Percentiles rank a stretch among this genome's conserved stretches.
phyloP scores from a whole-genome alignment of 169 alveolate species.

The Plasmodium knowlesi region DNA sequence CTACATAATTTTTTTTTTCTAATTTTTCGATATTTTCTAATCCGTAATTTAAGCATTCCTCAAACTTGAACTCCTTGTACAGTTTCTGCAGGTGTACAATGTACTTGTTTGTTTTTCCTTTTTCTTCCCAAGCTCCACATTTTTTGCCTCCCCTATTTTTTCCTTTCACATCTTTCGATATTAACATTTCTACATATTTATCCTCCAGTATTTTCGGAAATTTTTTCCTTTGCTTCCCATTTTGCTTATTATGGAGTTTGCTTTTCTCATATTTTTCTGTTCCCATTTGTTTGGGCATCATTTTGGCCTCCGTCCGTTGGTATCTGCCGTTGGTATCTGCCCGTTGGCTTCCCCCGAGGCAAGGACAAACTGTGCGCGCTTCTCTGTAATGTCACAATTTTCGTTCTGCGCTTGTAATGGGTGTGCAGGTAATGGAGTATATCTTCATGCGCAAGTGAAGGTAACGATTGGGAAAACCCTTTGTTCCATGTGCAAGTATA shows the following conservation, averaged over 20 bases:
- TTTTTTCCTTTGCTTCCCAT: neutral
- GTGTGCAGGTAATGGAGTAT: neutral
- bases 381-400: neutral
- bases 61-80: constrained; percentile 28
- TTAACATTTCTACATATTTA: neutral
- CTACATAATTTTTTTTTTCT: constrained; percentile 27
- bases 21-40: constrained; percentile 31
- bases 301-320: neutral
- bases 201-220: neutral
- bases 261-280: neutral
- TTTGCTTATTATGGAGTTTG: constrained; percentile 7
- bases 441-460: neutral
- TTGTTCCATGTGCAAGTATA: neutral
- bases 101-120: constrained; percentile 16
- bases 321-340: neutral
- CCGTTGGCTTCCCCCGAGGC: neutral
- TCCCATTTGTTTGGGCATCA: neutral
- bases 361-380: neutral
- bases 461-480: neutral
- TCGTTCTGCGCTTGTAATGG: neutral
- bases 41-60: constrained; percentile 56
- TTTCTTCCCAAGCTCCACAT: constrained; percentile 6
- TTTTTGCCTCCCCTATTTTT: neutral
- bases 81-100: constrained; percentile 7
- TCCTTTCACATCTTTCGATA: neutral